Evolutionary conservation across 805 yeast species (phyloP).

Genomic region (Hanseniaspora lachancei): DNA sequence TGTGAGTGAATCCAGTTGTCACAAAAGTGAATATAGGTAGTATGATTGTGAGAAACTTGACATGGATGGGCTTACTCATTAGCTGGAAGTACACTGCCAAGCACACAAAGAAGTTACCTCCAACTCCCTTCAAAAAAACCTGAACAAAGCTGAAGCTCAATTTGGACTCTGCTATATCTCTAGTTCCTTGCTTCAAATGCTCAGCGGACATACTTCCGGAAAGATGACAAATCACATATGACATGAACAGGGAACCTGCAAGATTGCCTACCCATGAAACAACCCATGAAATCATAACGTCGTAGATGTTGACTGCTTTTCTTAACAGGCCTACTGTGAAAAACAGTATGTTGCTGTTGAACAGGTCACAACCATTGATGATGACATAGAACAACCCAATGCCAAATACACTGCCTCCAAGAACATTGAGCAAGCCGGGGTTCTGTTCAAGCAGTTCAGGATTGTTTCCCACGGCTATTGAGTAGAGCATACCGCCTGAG

Average conservation of each 20-base stretch:
- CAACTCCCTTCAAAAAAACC: constrained; percentile 55
- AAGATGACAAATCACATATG: constrained; percentile 47
- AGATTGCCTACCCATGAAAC: constrained; percentile 57
- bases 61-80: constrained; percentile 69
- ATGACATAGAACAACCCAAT: constrained; percentile 67
- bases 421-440: constrained; percentile 40
- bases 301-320: constrained; percentile 56
- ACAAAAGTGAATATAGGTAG: constrained; percentile 69
- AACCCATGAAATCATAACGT: constrained; percentile 50
- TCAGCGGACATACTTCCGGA: constrained; percentile 37
- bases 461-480: constrained; percentile 41
- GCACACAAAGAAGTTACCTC: constrained; percentile 67
- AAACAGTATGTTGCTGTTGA: constrained; percentile 60
- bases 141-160: constrained; percentile 42
- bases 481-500: constrained; percentile 59
- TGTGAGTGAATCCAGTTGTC: constrained; percentile 64
- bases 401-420: constrained; percentile 54
- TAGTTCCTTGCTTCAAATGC: constrained; percentile 36
- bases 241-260: constrained; percentile 50
- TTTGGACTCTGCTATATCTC: constrained; percentile 32
- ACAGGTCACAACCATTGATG: constrained; percentile 60
- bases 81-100: constrained; percentile 65
- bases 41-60: constrained; percentile 47
- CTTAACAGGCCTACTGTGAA: constrained; percentile 56
- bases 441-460: constrained; percentile 31